Base-by-base conservation (phyloP, 192 early-diverging fungal genomes). In the Dissophora ornata region DNA sequence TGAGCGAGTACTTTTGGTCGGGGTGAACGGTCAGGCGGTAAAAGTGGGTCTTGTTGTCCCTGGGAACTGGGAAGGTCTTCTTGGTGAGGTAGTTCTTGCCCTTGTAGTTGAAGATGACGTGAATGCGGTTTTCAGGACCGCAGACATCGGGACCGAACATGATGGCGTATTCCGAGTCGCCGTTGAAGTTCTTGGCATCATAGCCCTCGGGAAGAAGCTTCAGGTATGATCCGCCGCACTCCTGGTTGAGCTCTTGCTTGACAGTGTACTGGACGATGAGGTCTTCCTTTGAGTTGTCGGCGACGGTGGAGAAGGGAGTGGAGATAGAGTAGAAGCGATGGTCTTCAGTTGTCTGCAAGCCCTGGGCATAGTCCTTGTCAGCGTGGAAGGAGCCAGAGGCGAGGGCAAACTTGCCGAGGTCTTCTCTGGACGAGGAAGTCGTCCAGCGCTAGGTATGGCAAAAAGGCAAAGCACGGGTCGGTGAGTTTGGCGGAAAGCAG, bases 71-170 rank as follows among this genome's bases (percentile, higher is more conserved):
- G 57, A 89, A 78, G 24, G 79, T 75, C 80, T 91, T 87, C 57
- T 93, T 91, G 58, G 94, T 79, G 84, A 95, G 86, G 71, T 96
- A 89, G 79, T 92, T 91, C 57, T 91, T 93, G 82, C 93, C 89
- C 68, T 97, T 91, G 91, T 99, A 92, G 67, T 92, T 87, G 85
- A 99, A 90, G 81, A 99, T 98, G 70, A 94, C 92, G 79, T 99
- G 96, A 32, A 99, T 93, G 42, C 93, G 93, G 85, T 92, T 93
- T 79, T 89, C 91, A 46, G 86, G 60, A 38, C 96, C 97, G 83
- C 97, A 99, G 58, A 94, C 91, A 81, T 99, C 97, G 34, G 97
- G 97, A 36, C 91, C 91, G 75, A 94, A 92, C 90, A 91, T 93
- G 56, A 93, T 86, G 69, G 88, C 89, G 79, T 91, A 92, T 57